A percentile compares a stretch with the other conserved stretches of the same genome.
phyloP scores from a whole-genome alignment of 2,329 filamentous ascomycete species.

The Lecanicillium sp. region DNA sequence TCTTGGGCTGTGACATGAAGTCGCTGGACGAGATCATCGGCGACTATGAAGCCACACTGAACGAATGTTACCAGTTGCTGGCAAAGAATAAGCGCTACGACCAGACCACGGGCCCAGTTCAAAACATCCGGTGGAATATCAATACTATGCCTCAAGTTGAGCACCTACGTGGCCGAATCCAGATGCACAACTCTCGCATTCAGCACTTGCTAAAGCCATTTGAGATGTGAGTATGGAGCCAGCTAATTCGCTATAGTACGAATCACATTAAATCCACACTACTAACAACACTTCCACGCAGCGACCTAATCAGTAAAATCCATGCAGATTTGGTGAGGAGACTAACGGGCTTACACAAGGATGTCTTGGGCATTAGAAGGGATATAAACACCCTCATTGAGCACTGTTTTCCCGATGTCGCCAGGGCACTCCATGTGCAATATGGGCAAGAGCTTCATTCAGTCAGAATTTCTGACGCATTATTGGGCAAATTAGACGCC shows the following conservation, averaged over 20 bases:
- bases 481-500: neutral
- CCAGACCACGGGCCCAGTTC: constrained; percentile 16
- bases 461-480: neutral
- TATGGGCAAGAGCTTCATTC: constrained; percentile 12
- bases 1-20: constrained; percentile 12
- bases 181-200: constrained; percentile 26
- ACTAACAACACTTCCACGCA: constrained; percentile 15
- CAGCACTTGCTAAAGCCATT: constrained; percentile 26
- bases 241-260: neutral
- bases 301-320: constrained; percentile 14
- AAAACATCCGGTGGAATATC: constrained; percentile 28
- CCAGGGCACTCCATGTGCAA: constrained; percentile 11
- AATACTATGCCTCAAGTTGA: constrained; percentile 25
- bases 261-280: constrained; percentile 19
- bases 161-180: constrained; percentile 21
- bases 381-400: constrained; percentile 8
- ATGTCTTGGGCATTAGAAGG: constrained; percentile 16
- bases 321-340: constrained; percentile 14
- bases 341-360: constrained; percentile 13
- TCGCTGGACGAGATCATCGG: constrained; percentile 18
- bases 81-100: constrained; percentile 21
- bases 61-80: constrained; percentile 23
- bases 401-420: constrained; percentile 16
- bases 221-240: constrained; percentile 26
- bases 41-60: constrained; percentile 19